phyloP scores from a whole-genome alignment of 257 asterid species.

The Nicotiana knightiana region DNA sequence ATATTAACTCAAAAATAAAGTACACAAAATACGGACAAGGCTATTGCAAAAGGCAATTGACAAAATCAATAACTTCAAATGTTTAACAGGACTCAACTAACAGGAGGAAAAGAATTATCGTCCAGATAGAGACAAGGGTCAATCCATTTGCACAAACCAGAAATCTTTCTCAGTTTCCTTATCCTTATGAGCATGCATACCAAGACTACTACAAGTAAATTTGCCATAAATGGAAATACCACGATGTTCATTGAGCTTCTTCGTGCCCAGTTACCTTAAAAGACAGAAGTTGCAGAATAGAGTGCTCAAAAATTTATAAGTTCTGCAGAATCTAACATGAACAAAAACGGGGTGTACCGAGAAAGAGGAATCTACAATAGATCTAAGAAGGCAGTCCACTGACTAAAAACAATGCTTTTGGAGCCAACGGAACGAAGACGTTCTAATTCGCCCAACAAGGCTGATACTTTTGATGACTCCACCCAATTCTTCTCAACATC shows the following conservation, averaged over 20 bases:
- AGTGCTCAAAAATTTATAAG: not conserved
- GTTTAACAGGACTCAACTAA: not conserved
- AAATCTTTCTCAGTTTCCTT: not conserved
- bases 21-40: not conserved
- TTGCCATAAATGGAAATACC: not conserved
- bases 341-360: slow-evolving; percentile 35
- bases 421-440: slow-evolving; percentile 43
- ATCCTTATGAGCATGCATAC: not conserved
- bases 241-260: not conserved
- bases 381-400: slow-evolving; percentile 97
- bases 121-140: not conserved
- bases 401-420: slow-evolving; percentile 93
- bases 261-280: not conserved
- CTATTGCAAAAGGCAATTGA: not conserved
- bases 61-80: not conserved
- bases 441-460: slow-evolving; percentile 66
- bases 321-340: slow-evolving; percentile 8
- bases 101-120: not conserved
- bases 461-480: slow-evolving; percentile 87
- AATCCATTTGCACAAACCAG: not conserved
- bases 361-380: slow-evolving; percentile 88
- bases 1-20: not conserved
- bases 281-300: not conserved
- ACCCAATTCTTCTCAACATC: slow-evolving; percentile 91
- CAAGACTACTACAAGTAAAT: not conserved